phyloP scores from a whole-genome alignment of 176 grass and related monocot species.

The Triticum monococcum region DNA sequence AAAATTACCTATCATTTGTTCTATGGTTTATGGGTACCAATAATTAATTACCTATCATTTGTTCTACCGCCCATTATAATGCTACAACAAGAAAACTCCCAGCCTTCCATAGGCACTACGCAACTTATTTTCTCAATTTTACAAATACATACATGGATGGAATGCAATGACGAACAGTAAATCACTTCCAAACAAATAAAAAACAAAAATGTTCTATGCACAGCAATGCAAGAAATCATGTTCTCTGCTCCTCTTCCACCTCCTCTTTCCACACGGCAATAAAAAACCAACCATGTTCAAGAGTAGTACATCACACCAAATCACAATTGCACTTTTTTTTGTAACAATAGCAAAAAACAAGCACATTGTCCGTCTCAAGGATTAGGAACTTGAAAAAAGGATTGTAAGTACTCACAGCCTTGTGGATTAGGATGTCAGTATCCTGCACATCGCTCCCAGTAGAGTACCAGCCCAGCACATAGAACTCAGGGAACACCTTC shows the following conservation, averaged over 20 bases:
- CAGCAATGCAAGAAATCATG: background rate
- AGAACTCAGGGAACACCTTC: slow-evolving; percentile 96
- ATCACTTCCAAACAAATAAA: background rate
- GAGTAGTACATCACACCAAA: background rate
- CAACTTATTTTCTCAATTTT: background rate
- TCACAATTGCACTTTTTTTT: background rate
- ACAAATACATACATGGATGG: background rate
- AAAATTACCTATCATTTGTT: background rate
- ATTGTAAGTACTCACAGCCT: slow-evolving; percentile 64
- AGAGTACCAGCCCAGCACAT: slow-evolving; percentile 95
- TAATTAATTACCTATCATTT: background rate
- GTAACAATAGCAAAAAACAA: background rate
- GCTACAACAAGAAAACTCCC: background rate
- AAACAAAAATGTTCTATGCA: background rate
- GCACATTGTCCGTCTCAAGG: background rate
- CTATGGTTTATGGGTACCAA: background rate
- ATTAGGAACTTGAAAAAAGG: slow-evolving; percentile 11
- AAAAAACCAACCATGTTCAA: background rate
- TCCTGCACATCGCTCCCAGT: slow-evolving; percentile 93
- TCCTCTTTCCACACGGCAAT: background rate
- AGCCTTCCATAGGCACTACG: background rate
- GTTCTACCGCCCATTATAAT: background rate
- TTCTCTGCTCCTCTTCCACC: background rate
- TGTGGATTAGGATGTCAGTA: slow-evolving; percentile 87
- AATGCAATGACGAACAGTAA: background rate